Evolutionary conservation across 2,329 filamentous ascomycete genomes (phyloP).

Genomic region (Trichoderma gracile): DNA sequence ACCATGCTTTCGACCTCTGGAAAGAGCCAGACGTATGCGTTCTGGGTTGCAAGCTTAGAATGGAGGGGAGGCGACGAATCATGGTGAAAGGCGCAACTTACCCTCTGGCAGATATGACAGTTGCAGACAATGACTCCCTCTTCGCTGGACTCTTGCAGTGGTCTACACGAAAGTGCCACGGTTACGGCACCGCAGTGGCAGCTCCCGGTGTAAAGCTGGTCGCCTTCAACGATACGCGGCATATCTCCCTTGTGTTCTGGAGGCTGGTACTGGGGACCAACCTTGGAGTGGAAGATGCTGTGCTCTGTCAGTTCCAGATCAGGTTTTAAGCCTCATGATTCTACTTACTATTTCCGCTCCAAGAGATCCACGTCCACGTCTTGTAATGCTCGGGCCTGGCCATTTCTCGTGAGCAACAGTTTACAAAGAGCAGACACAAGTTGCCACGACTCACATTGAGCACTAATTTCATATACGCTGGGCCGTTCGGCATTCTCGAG

Average conservation of each 20-base stretch:
- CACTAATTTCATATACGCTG: background rate
- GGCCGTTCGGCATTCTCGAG: constrained; percentile 24
- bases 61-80: background rate
- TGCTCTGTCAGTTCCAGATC: background rate
- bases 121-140: constrained; percentile 47
- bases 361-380: constrained; percentile 41
- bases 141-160: constrained; percentile 42
- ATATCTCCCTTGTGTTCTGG: constrained; percentile 44
- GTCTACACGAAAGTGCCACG: constrained; percentile 45
- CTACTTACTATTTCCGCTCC: constrained; percentile 43
- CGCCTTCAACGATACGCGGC: constrained; percentile 40
- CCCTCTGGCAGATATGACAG: constrained; percentile 52
- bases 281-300: constrained; percentile 10
- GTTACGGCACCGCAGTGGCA: constrained; percentile 56
- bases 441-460: constrained; percentile 26
- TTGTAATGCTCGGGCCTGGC: constrained; percentile 4
- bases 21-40: constrained; percentile 49
- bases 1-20: constrained; percentile 42
- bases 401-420: background rate
- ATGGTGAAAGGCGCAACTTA: constrained; percentile 30
- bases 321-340: constrained; percentile 39
- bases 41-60: constrained; percentile 35
- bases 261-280: constrained; percentile 35
- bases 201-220: constrained; percentile 49
- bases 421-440: too few relatives aligned